Conservation (phyloP, 768 basidiomycete species). For the Calvatia gigantea region DNA sequence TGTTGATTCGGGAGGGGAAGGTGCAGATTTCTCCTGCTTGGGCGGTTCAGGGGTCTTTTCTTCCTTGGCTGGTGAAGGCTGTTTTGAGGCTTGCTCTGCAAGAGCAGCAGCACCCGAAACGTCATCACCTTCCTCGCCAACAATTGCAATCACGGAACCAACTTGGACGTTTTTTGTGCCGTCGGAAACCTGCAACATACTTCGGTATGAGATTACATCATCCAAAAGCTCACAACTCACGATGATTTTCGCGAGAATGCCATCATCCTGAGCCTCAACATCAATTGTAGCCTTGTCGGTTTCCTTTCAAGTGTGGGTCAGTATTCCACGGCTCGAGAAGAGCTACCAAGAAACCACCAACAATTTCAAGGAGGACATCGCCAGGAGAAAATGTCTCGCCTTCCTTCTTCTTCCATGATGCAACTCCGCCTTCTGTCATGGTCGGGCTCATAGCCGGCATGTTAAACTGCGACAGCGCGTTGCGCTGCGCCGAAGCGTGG, state of each 20-base stretch:
- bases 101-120: constrained; percentile 76
- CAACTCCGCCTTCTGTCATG: constrained; percentile 99
- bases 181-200: constrained; percentile 56
- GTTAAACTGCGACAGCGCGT: constrained; percentile 82
- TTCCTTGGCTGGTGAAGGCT: constrained; percentile 33
- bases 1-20: constrained; percentile 22
- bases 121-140: constrained; percentile 96
- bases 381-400: constrained; percentile 87
- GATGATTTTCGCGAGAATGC: constrained; percentile 94
- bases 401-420: constrained; percentile 96
- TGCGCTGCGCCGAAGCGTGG: constrained; percentile 74
- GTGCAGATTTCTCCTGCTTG: constrained; percentile 30
- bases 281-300: constrained; percentile 99
- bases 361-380: constrained; percentile 95
- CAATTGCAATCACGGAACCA: constrained; percentile 85
- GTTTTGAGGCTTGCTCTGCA: constrained; percentile 56
- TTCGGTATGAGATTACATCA: background rate
- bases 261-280: constrained; percentile 98
- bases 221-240: constrained; percentile 43
- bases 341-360: constrained; percentile 33
- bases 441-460: constrained; percentile 99
- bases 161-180: constrained; percentile 87
- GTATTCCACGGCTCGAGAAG: constrained; percentile 2
- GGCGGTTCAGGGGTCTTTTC: constrained; percentile 37
- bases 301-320: constrained; percentile 57